phyloP scores from a whole-genome alignment of 352 stramenopile species.

The Globisporangium ultimum region DNA sequence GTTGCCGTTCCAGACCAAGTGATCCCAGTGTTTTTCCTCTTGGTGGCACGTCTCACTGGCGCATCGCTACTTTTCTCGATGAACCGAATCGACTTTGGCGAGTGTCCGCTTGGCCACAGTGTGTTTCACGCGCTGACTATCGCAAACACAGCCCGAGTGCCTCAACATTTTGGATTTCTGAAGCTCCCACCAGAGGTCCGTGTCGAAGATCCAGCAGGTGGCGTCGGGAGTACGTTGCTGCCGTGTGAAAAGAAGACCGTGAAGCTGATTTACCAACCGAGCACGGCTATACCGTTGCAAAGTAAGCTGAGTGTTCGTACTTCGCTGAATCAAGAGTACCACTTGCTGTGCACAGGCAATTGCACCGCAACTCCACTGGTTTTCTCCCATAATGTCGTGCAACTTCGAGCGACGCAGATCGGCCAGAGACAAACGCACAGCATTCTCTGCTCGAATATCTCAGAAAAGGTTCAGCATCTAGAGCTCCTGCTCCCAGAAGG shows the following conservation, averaged over 20 bases:
- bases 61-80: conserved; percentile 15
- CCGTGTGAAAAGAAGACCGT: conserved; percentile 25
- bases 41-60: conserved; percentile 29
- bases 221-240: conserved; percentile 28
- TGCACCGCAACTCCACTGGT: conserved; percentile 23
- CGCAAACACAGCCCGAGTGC: conserved; percentile 26
- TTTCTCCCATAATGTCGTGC: conserved; percentile 34
- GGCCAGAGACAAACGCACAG: conserved; percentile 33
- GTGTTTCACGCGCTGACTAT: conserved; percentile 26
- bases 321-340: conserved; percentile 37
- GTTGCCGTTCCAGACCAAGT: conserved; percentile 65
- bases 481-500: conserved; percentile 30
- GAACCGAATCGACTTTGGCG: conserved; percentile 27
- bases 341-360: conserved; percentile 24
- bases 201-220: conserved; percentile 21
- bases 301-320: conserved; percentile 26
- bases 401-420: conserved; percentile 33
- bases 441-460: conserved; percentile 29
- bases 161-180: conserved; percentile 31
- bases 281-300: background rate
- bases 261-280: conserved; percentile 30
- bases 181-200: conserved; percentile 24
- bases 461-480: conserved; percentile 20
- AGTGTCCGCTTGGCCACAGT: conserved; percentile 35
- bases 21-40: conserved; percentile 32